Conservation (phyloP, 345 rosid species). For the Geranium brycei region DNA sequence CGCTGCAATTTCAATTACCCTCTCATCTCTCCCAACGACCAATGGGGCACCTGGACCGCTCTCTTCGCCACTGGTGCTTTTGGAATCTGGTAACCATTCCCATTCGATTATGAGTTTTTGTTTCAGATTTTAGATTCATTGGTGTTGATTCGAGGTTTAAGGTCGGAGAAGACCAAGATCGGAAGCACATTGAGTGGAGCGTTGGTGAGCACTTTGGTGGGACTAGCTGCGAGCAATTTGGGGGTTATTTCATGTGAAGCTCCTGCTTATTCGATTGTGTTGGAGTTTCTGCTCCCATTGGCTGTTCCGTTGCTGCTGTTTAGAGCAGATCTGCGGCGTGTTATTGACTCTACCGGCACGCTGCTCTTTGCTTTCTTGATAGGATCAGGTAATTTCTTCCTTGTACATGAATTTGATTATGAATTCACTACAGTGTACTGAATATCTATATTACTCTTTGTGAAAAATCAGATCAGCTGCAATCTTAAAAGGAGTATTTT, state of each 20-base stretch:
- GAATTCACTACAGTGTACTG: too few species aligned
- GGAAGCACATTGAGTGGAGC: conserved; percentile 83
- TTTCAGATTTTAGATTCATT: background rate
- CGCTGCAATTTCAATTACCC: conserved; percentile 28
- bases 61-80: conserved; percentile 78
- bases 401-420: background rate
- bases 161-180: conserved; percentile 83
- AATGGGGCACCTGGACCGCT: conserved; percentile 69
- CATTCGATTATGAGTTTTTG: too few species aligned
- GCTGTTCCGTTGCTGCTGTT: conserved; percentile 70
- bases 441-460: too few species aligned
- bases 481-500: too few species aligned
- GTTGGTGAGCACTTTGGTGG: conserved; percentile 68
- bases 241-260: conserved; percentile 64
- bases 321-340: conserved; percentile 64
- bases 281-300: conserved; percentile 64
- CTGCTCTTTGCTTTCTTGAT: conserved; percentile 64
- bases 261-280: conserved; percentile 45
- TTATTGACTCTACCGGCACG: conserved; percentile 60
- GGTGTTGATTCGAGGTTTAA: conserved; percentile 15
- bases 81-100: conserved; percentile 55
- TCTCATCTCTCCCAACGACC: conserved; percentile 55
- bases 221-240: conserved; percentile 67
- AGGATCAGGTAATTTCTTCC: conserved; percentile 47
- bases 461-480: too few species aligned